phyloP scores from a whole-genome alignment of 768 basidiomycete genomes.

The Lactarius vividus region DNA sequence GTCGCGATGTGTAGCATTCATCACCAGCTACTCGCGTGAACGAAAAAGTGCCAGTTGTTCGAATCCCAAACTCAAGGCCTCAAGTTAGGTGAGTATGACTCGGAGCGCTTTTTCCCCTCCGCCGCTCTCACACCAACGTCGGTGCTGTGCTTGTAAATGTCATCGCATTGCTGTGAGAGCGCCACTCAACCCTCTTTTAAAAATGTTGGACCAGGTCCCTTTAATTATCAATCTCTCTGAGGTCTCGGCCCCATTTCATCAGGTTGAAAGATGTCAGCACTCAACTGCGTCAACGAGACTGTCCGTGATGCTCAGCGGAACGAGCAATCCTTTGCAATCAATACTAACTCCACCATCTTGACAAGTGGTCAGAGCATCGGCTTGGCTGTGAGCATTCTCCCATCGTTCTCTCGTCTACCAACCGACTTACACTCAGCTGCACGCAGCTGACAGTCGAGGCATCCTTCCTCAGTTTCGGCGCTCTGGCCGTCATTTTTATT shows the following conservation, averaged over 20 bases:
- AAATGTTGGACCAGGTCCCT: not conserved
- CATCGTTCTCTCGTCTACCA: not conserved
- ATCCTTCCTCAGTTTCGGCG: slow-evolving; percentile 21
- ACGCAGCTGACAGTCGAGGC: slow-evolving; percentile 36
- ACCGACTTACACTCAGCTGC: not conserved
- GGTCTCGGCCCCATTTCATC: not conserved
- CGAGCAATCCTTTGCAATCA: not conserved
- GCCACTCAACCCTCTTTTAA: not conserved
- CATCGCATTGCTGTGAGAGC: no score
- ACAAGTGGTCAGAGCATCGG: slow-evolving; percentile 39
- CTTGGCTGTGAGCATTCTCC: slow-evolving; percentile 36
- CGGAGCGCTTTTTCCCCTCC: no score
- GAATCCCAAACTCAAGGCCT: no score
- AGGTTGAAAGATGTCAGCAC: not conserved
- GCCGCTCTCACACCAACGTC: no score
- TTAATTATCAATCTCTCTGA: not conserved
- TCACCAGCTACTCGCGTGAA: no score
- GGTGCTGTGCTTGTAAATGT: no score
- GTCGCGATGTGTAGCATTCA: no score
- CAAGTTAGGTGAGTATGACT: no score
- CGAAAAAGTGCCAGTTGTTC: no score
- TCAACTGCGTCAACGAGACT: not conserved
- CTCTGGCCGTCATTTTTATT: not conserved
- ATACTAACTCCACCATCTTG: slow-evolving; percentile 26
- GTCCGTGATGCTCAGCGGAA: not conserved